phyloP scores from a whole-genome alignment of 2,329 filamentous ascomycete genomes.

The Neofusicoccum sp. region DNA sequence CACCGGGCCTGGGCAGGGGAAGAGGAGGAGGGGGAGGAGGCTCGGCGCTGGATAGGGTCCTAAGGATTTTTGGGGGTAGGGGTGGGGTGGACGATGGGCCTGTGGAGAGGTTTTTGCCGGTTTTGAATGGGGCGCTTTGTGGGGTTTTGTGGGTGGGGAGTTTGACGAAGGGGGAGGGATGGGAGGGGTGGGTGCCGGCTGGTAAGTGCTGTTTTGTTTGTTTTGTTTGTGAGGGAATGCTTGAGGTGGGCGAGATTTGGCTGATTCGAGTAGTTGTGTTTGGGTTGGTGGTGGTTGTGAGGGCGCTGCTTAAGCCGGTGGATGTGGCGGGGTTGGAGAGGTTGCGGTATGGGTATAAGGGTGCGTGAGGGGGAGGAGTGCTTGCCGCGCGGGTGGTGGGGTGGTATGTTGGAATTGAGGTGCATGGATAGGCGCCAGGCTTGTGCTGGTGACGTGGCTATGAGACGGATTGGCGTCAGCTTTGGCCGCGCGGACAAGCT shows the following conservation, averaged over 20 bases:
- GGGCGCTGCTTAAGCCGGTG: slow-evolving; percentile 65
- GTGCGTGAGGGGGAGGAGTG: no score
- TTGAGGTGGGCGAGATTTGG: neutral
- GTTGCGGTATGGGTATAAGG: slow-evolving; percentile 18
- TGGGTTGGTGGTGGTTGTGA: slow-evolving; percentile 58
- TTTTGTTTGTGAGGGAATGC: slow-evolving; percentile 34
- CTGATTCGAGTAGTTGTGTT: slow-evolving; percentile 52
- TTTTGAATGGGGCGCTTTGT: slow-evolving; percentile 57
- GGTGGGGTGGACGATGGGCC: slow-evolving; percentile 40
- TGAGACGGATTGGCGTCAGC: no score
- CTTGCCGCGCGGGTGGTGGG: no score
- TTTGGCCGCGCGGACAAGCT: no score
- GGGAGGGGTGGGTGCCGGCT: slow-evolving; percentile 39
- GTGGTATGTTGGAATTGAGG: no score
- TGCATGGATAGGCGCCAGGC: no score
- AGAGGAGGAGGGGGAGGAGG: slow-evolving; percentile 27
- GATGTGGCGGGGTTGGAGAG: slow-evolving; percentile 51
- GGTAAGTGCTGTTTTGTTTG: slow-evolving; percentile 7
- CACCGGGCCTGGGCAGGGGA: slow-evolving; percentile 18
- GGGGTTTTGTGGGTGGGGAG: slow-evolving; percentile 44
- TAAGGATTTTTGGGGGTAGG: neutral
- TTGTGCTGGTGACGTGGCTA: no score
- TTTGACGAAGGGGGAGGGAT: slow-evolving; percentile 30
- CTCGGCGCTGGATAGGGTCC: neutral
- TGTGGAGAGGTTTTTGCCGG: slow-evolving; percentile 58